phyloP scores from a whole-genome alignment of 306 rosid genomes.

The Begonia loranthoides region DNA sequence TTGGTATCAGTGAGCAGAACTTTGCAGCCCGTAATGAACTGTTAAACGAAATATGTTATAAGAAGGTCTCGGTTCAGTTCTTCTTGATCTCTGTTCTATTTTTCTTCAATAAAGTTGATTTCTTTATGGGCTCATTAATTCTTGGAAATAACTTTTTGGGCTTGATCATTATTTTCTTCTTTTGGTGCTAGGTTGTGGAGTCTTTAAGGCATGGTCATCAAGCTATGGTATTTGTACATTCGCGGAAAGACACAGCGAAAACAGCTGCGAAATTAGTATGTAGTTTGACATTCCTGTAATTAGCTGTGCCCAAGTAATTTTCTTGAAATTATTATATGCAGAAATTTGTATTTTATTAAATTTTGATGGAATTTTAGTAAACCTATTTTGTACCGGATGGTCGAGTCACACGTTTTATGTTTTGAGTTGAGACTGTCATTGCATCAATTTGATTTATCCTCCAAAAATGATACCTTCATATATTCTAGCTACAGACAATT shows the following conservation, averaged over 20 bases:
- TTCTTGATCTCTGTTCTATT: too few relatives aligned
- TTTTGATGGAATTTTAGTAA: too few relatives aligned
- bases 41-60: constrained; percentile 82
- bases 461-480: too few relatives aligned
- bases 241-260: constrained; percentile 89
- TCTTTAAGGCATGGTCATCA: constrained; percentile 85
- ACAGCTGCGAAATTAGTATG: constrained; percentile 83
- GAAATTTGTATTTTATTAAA: neutral
- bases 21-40: constrained; percentile 73
- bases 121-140: constrained; percentile 9
- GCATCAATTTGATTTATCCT: too few relatives aligned
- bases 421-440: too few relatives aligned
- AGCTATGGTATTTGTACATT: constrained; percentile 96
- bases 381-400: too few relatives aligned
- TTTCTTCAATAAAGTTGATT: too few relatives aligned
- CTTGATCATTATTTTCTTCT: constrained; percentile 6
- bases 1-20: constrained; percentile 85
- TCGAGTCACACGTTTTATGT: too few relatives aligned
- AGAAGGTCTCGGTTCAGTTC: constrained; percentile 37
- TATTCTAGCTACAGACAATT: too few relatives aligned
- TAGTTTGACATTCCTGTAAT: constrained; percentile 7
- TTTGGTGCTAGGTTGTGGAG: constrained; percentile 55
- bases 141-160: constrained; percentile 13
- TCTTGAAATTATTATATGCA: constrained; percentile 13
- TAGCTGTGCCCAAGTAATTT: constrained; percentile 9